Base-by-base conservation (phyloP, 2,329 filamentous ascomycete species). In the Aspergillus pseudonomiae region DNA sequence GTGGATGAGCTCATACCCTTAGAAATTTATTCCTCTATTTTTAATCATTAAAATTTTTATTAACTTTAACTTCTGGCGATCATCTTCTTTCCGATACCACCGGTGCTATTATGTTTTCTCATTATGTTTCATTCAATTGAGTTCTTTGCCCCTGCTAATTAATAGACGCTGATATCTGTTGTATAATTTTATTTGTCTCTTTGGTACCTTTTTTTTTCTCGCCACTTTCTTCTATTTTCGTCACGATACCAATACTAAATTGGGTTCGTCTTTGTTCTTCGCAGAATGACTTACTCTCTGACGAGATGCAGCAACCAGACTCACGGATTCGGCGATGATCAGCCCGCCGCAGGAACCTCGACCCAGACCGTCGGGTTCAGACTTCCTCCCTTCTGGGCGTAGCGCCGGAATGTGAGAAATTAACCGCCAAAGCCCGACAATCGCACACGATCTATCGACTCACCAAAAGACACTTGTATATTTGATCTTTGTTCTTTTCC, bases 321-420 rank as follows among this genome's bases (percentile, higher is more conserved):
- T 52, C 28, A 67, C 60, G 63, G 65, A 65, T 63, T 63, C 63
- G 65, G 63, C 65, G 64, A 52, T 46, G 69, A 71, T 68, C 67
- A 69, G 60, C 68, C 68, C 67, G 68, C 67, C 70, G 70, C 70
- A 73, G 71, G 68, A 72, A 73, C 71, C 65, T 71, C 62, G 70
- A 71, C 65, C 72, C 72, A 72, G 60, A 66, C 68, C 34, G 65
- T 73, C 72, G 72, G 72, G 68, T 70, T 68, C 65, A 61, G 57
- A 50, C 55, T 62, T 60, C 58, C 57, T 39, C 46, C 34, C 53
- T 48, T 46, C 34, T 43, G 24, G 30, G 32, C 39, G 43, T 56
- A 45, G 54, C 46, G 39, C 39, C 41, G 26, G 21, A 48, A 32
- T 52, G 4, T 52, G 28, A 34, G 30, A 32, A 32, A 52, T 34